A percentile compares a stretch with the other conserved stretches of the same genome.
Evolutionary conservation across 75 land plant genomes (phyloP).

Genomic region (Ceratopteris richardii): DNA sequence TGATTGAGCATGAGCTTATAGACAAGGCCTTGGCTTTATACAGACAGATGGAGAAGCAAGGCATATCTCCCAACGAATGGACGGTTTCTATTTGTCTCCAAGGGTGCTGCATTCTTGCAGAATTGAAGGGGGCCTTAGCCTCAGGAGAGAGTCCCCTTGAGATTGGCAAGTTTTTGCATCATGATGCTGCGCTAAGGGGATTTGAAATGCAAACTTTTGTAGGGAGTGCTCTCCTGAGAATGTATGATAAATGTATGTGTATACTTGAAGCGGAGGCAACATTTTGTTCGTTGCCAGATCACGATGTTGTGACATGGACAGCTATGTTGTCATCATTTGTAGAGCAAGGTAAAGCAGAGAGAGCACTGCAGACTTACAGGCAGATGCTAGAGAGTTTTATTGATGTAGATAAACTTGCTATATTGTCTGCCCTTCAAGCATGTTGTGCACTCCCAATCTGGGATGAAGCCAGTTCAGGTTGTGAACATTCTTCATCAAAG

Average conservation of each 20-base stretch:
- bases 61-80: not conserved
- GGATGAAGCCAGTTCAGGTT: too few relatives aligned
- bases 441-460: too few relatives aligned
- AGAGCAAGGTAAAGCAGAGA: slow-evolving; percentile 28
- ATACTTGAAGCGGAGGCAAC: too few relatives aligned
- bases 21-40: not conserved
- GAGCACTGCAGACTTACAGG: slow-evolving; percentile 36
- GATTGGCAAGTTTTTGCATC: too few relatives aligned
- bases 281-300: slow-evolving; percentile 19
- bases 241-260: too few relatives aligned
- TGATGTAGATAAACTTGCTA: too few relatives aligned
- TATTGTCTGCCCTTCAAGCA: too few relatives aligned
- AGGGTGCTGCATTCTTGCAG: not conserved
- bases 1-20: not conserved
- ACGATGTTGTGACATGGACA: slow-evolving; percentile 53
- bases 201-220: too few relatives aligned
- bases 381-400: slow-evolving; percentile 23
- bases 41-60: not conserved
- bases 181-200: too few relatives aligned
- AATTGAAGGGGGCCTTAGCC: not conserved
- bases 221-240: too few relatives aligned
- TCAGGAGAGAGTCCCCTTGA: not conserved
- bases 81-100: not conserved
- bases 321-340: slow-evolving; percentile 43
- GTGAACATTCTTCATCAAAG: too few relatives aligned